These are phyloP conservation scores for Botryotinia globosa DNA, from an alignment of 2,329 filamentous ascomycete species.

Conservation along the genomic window DNA sequence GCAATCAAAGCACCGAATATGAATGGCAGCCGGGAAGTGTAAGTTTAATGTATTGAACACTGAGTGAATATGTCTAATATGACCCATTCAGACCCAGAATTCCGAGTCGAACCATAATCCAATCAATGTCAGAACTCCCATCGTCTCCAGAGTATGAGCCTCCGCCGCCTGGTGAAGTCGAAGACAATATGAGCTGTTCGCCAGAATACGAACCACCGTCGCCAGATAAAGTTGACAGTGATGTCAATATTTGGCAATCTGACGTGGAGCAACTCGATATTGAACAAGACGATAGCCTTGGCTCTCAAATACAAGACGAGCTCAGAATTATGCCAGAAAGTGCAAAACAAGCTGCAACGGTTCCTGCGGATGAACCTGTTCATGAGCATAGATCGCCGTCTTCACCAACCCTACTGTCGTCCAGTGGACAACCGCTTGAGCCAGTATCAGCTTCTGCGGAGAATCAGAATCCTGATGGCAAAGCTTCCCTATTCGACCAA, in stretches of 20 bases:
- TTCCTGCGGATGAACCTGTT: not conserved
- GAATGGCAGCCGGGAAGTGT: not conserved
- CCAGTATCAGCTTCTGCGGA: not conserved
- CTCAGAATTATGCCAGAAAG: conserved; percentile 16
- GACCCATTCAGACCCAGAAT: not conserved
- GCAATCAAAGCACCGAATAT: not conserved
- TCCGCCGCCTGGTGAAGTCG: conserved; percentile 12
- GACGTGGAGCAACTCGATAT: conserved; percentile 6
- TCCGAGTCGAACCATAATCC: not conserved
- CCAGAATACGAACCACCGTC: conserved; percentile 23
- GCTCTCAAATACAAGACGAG: conserved; percentile 24
- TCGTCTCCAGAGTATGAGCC: conserved; percentile 18
- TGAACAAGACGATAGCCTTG: conserved; percentile 20
- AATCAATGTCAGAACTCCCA: not conserved
- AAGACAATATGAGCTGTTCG: not conserved
- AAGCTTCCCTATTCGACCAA: too few species aligned
- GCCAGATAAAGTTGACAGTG: conserved; percentile 2
- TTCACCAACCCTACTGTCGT: not conserved
- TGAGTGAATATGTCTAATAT: not conserved
- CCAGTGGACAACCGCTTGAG: not conserved
- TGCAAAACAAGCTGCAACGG: conserved; percentile 1
- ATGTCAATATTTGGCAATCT: conserved; percentile 10
- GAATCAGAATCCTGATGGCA: not conserved
- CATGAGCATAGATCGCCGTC: not conserved
- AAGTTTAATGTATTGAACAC: not conserved